phyloP scores from a whole-genome alignment of 495 filamentous ascomycete genomes.

The Hyphodiscus hymeniophilus region DNA sequence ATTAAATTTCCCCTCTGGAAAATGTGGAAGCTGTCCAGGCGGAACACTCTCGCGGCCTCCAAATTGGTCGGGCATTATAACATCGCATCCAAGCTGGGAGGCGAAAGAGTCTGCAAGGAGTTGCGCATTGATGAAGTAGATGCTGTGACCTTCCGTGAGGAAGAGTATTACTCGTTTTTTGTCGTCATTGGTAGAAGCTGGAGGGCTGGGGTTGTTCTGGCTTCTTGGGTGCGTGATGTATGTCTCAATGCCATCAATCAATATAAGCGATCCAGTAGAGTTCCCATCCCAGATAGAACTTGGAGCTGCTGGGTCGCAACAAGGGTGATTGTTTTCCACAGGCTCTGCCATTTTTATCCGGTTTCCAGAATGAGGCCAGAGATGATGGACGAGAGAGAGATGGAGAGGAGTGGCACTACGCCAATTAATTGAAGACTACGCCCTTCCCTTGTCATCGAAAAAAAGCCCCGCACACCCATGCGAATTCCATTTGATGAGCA shows the following conservation, averaged over 20 bases:
- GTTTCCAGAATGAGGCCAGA: too few relatives aligned
- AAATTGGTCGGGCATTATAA: constrained; percentile 11
- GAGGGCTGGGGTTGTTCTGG: neutral
- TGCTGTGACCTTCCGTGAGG: constrained; percentile 7
- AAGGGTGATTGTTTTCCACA: constrained; percentile 5
- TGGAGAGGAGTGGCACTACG: too few relatives aligned
- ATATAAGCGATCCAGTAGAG: neutral
- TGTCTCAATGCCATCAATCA: constrained; percentile 8
- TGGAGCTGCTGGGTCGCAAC: constrained; percentile 5
- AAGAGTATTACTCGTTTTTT: constrained; percentile 1
- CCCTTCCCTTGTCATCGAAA: too few relatives aligned
- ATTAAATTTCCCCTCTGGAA: neutral
- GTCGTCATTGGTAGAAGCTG: neutral
- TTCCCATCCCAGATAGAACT: constrained; percentile 7
- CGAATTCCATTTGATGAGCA: too few relatives aligned
- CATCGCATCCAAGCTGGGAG: constrained; percentile 7
- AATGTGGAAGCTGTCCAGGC: neutral
- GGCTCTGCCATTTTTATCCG: constrained; percentile 3
- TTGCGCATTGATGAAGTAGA: constrained; percentile 5
- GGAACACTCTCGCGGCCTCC: neutral
- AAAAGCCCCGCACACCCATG: too few relatives aligned
- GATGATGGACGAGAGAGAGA: too few relatives aligned
- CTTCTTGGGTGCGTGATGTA: constrained; percentile 1
- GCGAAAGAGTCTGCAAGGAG: constrained; percentile 10
- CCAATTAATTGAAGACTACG: too few relatives aligned